Conservation (phyloP, 1,139 yeast genomes). For the Pichia sp. region DNA sequence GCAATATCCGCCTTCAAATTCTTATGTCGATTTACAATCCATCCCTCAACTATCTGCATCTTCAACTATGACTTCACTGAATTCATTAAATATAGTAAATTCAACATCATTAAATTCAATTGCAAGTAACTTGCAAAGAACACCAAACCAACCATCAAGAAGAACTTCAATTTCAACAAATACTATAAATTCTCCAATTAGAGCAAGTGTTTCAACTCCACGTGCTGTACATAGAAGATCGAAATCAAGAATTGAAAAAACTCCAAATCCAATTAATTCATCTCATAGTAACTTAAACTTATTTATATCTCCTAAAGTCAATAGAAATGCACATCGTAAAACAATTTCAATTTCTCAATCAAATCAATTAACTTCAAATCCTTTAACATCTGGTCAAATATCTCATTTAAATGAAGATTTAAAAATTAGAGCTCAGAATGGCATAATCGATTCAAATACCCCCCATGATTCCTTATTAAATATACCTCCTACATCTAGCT, state of each 20-base stretch:
- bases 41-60: slow-evolving; percentile 18
- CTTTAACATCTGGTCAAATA: slow-evolving; percentile 24
- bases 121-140: slow-evolving; percentile 17
- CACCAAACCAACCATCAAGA: slow-evolving; percentile 19
- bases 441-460: background rate
- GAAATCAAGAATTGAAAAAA: slow-evolving; percentile 30
- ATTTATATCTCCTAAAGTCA: slow-evolving; percentile 36
- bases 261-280: slow-evolving; percentile 30
- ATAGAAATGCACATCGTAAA: slow-evolving; percentile 24
- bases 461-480: slow-evolving; percentile 24
- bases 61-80: slow-evolving; percentile 37
- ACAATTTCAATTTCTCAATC: slow-evolving; percentile 26
- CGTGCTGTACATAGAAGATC: slow-evolving; percentile 32
- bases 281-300: slow-evolving; percentile 46
- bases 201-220: slow-evolving; percentile 22
- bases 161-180: slow-evolving; percentile 5
- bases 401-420: slow-evolving; percentile 28
- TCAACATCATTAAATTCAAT: slow-evolving; percentile 25
- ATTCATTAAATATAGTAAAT: slow-evolving; percentile 8
- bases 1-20: slow-evolving; percentile 32
- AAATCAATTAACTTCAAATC: slow-evolving; percentile 23
- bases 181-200: slow-evolving; percentile 24
- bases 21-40: slow-evolving; percentile 24
- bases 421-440: background rate
- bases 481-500: slow-evolving; percentile 24